These are phyloP conservation scores for Hanseniaspora mollemarum DNA, from an alignment of 805 yeast species.

Conservation along the genomic window DNA sequence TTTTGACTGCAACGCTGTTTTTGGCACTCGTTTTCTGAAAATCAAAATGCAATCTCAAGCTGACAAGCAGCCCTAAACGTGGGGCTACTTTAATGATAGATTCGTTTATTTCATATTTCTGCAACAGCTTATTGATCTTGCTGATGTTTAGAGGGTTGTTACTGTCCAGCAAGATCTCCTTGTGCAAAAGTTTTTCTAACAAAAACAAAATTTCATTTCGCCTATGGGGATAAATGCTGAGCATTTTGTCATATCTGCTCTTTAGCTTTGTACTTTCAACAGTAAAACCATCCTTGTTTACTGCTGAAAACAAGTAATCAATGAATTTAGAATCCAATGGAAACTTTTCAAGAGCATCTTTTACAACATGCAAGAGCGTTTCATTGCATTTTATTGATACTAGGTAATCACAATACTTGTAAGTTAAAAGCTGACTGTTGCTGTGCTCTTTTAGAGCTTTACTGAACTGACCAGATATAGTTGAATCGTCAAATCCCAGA, in stretches of 20 bases:
- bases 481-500: background rate
- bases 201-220: background rate
- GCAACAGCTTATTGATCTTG: background rate
- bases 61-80: background rate
- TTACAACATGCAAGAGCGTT: background rate
- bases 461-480: background rate
- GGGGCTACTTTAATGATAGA: background rate
- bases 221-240: background rate
- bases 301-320: background rate
- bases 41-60: background rate
- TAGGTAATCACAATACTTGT: background rate
- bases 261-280: background rate
- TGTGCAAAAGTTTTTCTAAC: background rate
- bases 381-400: background rate
- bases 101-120: background rate
- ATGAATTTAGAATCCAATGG: background rate
- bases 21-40: background rate
- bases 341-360: background rate
- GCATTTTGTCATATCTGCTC: background rate
- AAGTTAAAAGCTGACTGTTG: background rate
- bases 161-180: background rate
- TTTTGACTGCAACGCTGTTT: background rate
- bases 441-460: background rate
- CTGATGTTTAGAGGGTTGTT: background rate
- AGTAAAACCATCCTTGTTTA: background rate